A percentile compares a stretch with the other conserved stretches of the same genome.
Conservation (phyloP, 2,329 filamentous ascomycete genomes). For the Xylariaceae sp. region DNA sequence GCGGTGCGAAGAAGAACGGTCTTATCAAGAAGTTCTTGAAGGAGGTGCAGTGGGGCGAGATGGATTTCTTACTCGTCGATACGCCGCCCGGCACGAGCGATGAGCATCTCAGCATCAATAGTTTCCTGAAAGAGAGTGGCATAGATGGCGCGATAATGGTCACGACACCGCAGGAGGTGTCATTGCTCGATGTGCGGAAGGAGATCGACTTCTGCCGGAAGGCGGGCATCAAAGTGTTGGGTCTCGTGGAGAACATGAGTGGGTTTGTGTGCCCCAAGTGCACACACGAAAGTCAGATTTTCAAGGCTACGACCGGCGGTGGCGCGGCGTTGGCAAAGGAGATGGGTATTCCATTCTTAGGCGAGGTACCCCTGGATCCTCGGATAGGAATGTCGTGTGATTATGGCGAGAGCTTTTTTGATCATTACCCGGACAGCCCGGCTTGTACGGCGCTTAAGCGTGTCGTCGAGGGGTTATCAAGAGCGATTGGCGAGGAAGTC, state of each 20-base stretch:
- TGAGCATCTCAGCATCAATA: conserved; percentile 91
- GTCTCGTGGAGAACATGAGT: conserved; percentile 96
- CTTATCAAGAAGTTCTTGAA: conserved; percentile 97
- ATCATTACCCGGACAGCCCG: conserved; percentile 87
- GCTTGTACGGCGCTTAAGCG: conserved; percentile 75
- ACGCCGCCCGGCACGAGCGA: conserved; percentile 94
- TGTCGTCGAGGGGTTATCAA: conserved; percentile 70
- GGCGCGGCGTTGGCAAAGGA: conserved; percentile 75
- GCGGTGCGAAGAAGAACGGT: conserved; percentile 97
- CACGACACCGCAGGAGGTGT: conserved; percentile 92
- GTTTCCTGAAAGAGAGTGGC: conserved; percentile 81
- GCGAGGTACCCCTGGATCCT: conserved; percentile 85
- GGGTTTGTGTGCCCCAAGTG: conserved; percentile 95
- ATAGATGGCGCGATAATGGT: conserved; percentile 92
- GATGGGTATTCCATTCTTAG: conserved; percentile 82
- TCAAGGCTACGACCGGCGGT: conserved; percentile 85
- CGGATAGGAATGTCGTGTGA: conserved; percentile 95
- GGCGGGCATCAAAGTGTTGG: conserved; percentile 81
- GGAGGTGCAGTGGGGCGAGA: conserved; percentile 94
- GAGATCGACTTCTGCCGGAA: conserved; percentile 98
- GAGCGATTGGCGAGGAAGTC: conserved; percentile 55
- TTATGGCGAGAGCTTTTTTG: conserved; percentile 95
- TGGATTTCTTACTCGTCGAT: conserved; percentile 90
- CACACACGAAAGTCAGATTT: conserved; percentile 76
- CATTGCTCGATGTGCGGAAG: conserved; percentile 86